Evolutionary conservation across 371 early-diverging fungal genomes (phyloP).

Genomic region (Mucor mucedo): DNA sequence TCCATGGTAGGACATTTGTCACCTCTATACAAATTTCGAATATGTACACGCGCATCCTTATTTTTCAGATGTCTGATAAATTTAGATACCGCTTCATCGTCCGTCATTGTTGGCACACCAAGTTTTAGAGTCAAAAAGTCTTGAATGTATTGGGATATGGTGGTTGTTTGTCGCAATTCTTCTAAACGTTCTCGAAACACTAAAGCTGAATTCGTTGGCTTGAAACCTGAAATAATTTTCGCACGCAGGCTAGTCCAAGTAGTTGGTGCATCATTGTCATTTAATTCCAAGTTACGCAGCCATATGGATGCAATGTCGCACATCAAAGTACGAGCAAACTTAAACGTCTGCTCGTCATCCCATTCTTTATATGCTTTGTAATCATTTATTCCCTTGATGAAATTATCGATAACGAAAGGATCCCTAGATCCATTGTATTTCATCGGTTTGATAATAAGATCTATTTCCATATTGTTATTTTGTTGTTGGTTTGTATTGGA

Average conservation of each 20-base stretch:
- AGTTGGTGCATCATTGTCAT: background rate
- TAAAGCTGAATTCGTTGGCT: background rate
- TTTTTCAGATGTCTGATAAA: no score
- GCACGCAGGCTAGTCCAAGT: background rate
- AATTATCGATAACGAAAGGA: conserved; percentile 1
- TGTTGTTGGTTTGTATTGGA: no score
- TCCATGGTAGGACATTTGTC: no score
- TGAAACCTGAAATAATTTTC: background rate
- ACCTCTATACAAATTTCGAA: no score
- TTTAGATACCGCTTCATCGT: no score
- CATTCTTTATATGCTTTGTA: background rate
- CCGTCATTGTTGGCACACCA: background rate
- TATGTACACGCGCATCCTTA: no score
- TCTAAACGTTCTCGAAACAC: background rate
- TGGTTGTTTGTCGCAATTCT: background rate
- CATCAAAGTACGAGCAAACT: background rate
- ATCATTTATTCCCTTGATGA: background rate
- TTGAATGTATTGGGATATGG: background rate
- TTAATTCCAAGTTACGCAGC: background rate
- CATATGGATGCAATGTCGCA: background rate
- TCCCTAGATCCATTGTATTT: conserved; percentile 9
- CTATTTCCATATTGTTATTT: no score
- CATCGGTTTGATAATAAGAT: background rate
- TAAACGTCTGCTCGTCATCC: background rate
- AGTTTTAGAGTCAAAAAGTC: background rate